Evolutionary conservation across 805 yeast species (phyloP).

Genomic region (Saccharomyces paradoxus): DNA sequence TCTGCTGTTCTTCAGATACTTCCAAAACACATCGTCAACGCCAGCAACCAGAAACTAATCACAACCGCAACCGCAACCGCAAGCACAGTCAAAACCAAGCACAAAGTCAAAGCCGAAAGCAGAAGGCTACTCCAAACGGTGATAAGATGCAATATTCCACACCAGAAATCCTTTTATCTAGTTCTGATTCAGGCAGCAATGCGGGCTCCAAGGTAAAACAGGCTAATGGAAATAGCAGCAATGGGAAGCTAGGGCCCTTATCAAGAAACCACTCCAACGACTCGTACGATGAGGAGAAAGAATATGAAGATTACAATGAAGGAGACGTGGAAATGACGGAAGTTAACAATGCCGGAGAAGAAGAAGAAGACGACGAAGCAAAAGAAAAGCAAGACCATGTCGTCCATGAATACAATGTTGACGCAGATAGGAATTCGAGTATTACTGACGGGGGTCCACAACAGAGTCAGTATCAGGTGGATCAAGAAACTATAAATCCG

Average conservation of each 20-base stretch:
- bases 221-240: not conserved
- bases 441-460: constrained; percentile 2
- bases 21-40: constrained; percentile 3
- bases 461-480: constrained; percentile 3
- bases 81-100: constrained; percentile 1
- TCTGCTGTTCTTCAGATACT: constrained; percentile 28
- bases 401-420: constrained; percentile 20
- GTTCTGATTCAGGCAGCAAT: not conserved
- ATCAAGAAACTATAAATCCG: constrained; percentile 4
- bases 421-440: constrained; percentile 25
- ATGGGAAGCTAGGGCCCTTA: not conserved
- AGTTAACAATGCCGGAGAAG: constrained; percentile 2
- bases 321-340: not conserved
- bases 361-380: constrained; percentile 5
- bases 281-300: constrained; percentile 11
- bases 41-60: constrained; percentile 3
- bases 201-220: not conserved
- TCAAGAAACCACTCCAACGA: constrained; percentile 5
- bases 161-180: not conserved
- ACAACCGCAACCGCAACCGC: constrained; percentile 2
- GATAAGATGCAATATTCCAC: not conserved
- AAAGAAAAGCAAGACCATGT: constrained; percentile 19
- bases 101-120: not conserved
- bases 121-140: not conserved
- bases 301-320: constrained; percentile 1